These are phyloP conservation scores for Fusarium penzigii DNA, from an alignment of 2,329 filamentous ascomycete genomes.

Conservation along the genomic window DNA sequence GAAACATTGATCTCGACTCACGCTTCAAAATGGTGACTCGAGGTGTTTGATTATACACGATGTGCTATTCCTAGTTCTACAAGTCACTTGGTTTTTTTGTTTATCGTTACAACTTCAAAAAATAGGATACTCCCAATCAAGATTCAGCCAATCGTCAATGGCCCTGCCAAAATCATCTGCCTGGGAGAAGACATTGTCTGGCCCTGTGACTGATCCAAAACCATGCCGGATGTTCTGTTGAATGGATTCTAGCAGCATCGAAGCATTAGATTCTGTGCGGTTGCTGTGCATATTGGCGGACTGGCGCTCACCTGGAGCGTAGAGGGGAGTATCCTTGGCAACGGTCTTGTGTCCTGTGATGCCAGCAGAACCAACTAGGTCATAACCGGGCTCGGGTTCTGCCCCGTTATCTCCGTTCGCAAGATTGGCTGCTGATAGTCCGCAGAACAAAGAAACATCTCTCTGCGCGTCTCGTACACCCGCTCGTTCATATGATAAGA, in stretches of 20 bases:
- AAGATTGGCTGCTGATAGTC: constrained; percentile 7
- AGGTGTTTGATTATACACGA: no score
- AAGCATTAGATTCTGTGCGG: background rate
- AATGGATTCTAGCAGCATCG: background rate
- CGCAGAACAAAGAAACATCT: constrained; percentile 26
- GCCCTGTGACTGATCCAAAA: constrained; percentile 2
- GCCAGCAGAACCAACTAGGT: constrained; percentile 39
- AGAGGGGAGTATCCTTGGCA: constrained; percentile 34
- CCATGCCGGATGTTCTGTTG: background rate
- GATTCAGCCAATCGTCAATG: constrained; percentile 37
- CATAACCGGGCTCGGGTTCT: constrained; percentile 29
- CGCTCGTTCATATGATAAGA: constrained; percentile 38
- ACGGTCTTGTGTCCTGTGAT: constrained; percentile 41
- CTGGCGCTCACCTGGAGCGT: constrained; percentile 33
- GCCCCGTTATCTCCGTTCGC: background rate
- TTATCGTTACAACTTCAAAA: no score
- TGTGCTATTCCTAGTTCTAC: no score
- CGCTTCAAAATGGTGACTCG: no score
- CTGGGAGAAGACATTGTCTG: constrained; percentile 35
- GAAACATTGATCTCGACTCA: no score
- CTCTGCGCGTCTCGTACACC: constrained; percentile 23
- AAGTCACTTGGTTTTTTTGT: no score
- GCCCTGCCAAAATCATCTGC: constrained; percentile 37
- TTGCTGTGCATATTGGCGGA: background rate
- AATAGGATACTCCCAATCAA: background rate